Percentiles rank a stretch among this genome's conserved stretches.
phyloP scores from a whole-genome alignment of 805 yeast genomes.

The Kluyveromyces starmeri region DNA sequence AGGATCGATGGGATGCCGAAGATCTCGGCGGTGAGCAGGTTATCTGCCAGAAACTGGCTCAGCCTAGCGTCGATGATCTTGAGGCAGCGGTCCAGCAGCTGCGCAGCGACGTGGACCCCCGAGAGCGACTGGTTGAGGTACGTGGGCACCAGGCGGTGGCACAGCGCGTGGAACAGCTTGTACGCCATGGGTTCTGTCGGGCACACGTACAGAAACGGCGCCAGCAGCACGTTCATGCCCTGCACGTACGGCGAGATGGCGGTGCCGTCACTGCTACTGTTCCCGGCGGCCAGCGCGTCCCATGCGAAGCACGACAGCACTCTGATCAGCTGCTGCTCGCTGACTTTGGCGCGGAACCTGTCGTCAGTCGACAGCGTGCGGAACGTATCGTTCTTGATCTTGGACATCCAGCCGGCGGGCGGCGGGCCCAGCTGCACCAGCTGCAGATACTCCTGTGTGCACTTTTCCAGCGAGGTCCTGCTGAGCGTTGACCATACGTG shows the following conservation, averaged over 20 bases:
- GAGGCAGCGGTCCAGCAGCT: slow-evolving; percentile 65
- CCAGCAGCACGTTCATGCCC: slow-evolving; percentile 81
- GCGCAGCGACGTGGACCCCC: slow-evolving; percentile 72
- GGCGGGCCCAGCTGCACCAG: slow-evolving; percentile 51
- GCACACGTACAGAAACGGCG: slow-evolving; percentile 70
- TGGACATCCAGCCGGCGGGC: slow-evolving; percentile 40
- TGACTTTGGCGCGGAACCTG: slow-evolving; percentile 51
- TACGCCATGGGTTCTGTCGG: slow-evolving; percentile 83
- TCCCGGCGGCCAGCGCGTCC: slow-evolving; percentile 23
- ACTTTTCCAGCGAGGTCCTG: slow-evolving; percentile 46
- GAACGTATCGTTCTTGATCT: slow-evolving; percentile 79
- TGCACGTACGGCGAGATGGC: slow-evolving; percentile 55
- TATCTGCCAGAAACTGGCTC: slow-evolving; percentile 36
- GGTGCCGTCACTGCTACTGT: slow-evolving; percentile 4
- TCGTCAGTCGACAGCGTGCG: slow-evolving; percentile 73
- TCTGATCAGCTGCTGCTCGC: slow-evolving; percentile 61
- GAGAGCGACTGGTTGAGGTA: slow-evolving; percentile 68
- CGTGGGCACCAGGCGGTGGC: slow-evolving; percentile 60
- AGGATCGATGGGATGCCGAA: slow-evolving; percentile 80
- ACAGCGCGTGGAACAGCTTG: slow-evolving; percentile 53
- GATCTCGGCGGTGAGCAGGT: slow-evolving; percentile 65
- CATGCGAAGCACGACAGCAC: slow-evolving; percentile 67
- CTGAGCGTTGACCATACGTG: slow-evolving; percentile 77
- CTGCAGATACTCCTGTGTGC: slow-evolving; percentile 45
- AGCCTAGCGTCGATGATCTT: slow-evolving; percentile 66